Evolutionary conservation across 2,329 filamentous ascomycete species (phyloP).

Genomic region (Hortaea sp.): DNA sequence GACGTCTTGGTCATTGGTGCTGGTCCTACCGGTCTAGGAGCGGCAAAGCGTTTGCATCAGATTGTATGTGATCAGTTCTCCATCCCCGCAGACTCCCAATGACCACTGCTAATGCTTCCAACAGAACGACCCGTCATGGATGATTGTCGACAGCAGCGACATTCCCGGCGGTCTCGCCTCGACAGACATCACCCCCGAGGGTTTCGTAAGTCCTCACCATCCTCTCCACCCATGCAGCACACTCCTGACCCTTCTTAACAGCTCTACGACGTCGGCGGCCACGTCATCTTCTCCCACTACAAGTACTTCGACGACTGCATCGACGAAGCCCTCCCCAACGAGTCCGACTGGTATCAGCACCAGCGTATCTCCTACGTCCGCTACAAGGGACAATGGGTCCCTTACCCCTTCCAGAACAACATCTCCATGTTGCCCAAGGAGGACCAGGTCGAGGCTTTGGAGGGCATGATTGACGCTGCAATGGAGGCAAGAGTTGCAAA

Average conservation of each 20-base stretch:
- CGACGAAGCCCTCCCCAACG: constrained; percentile 87
- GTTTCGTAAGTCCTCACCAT: constrained; percentile 64
- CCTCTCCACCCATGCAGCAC: constrained; percentile 1
- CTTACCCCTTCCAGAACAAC: constrained; percentile 99
- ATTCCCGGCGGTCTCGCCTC: constrained; percentile 91
- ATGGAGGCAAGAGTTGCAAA: constrained; percentile 75
- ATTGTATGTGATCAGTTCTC: constrained; percentile 52
- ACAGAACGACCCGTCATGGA: constrained; percentile 84
- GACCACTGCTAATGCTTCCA: constrained; percentile 7
- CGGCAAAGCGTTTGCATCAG: constrained; percentile 95
- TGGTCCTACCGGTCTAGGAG: constrained; percentile 93
- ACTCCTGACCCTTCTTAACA: constrained; percentile 33
- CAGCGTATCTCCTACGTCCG: constrained; percentile 98
- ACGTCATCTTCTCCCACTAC: constrained; percentile 99
- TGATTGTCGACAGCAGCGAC: constrained; percentile 88
- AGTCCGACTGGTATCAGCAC: constrained; percentile 94
- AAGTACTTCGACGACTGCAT: constrained; percentile 99
- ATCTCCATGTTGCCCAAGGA: constrained; percentile 97
- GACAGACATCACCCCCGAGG: constrained; percentile 89
- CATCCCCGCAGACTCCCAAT: background rate
- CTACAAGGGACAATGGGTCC: constrained; percentile 93
- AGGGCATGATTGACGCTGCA: constrained; percentile 91
- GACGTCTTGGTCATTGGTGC: constrained; percentile 97
- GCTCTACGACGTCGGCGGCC: constrained; percentile 97
- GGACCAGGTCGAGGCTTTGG: constrained; percentile 87